phyloP scores from a whole-genome alignment of 345 rosid genomes.

The Triadica sebifera region DNA sequence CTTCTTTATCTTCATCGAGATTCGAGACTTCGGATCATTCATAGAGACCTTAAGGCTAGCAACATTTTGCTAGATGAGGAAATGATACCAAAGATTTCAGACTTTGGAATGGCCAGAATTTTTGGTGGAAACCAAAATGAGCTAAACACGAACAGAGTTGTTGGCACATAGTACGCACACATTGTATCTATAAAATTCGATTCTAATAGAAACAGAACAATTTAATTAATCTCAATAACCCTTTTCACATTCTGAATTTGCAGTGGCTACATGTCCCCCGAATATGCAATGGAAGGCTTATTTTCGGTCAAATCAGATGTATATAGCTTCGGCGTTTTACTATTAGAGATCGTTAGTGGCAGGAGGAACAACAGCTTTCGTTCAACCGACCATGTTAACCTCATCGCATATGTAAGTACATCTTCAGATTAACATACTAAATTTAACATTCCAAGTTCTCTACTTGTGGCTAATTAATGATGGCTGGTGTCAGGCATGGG shows the following conservation, averaged over 20 bases:
- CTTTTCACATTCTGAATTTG: too few relatives aligned
- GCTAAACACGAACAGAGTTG: conserved; percentile 29
- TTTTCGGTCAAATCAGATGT: conserved; percentile 35
- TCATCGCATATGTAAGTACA: conserved; percentile 25
- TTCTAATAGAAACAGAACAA: neutral
- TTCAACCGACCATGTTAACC: conserved; percentile 13
- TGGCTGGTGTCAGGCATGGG: conserved; percentile 22
- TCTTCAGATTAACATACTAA: neutral
- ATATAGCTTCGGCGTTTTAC: conserved; percentile 30
- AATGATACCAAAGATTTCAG: conserved; percentile 32
- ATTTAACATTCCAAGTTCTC: neutral
- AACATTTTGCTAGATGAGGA: conserved; percentile 31
- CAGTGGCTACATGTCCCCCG: too few relatives aligned
- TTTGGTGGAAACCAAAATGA: conserved; percentile 31
- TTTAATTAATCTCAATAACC: too few relatives aligned
- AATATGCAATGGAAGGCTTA: conserved; percentile 33
- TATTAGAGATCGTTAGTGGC: conserved; percentile 28
- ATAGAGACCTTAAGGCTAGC: conserved; percentile 35
- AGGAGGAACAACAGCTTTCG: conserved; percentile 30
- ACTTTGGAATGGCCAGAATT: conserved; percentile 34
- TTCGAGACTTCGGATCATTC: conserved; percentile 29
- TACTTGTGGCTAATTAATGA: neutral
- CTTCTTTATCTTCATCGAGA: conserved; percentile 33
- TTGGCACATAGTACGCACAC: conserved; percentile 26
- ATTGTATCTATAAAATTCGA: neutral